phyloP scores from a whole-genome alignment of 164 flowering plant genomes.

The Vitis cinerea region DNA sequence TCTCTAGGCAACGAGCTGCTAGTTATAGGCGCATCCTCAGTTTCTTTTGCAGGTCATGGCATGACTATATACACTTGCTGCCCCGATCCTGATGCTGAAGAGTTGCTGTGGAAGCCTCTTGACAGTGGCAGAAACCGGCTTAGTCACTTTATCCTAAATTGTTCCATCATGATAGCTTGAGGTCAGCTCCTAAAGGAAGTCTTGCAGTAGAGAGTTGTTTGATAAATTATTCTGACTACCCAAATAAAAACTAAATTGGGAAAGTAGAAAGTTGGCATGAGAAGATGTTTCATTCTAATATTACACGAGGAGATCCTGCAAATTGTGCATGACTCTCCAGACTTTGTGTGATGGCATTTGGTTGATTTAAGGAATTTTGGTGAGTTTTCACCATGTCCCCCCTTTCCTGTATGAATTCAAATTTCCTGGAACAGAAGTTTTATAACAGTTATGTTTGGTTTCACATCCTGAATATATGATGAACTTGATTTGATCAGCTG shows the following conservation, averaged over 20 bases:
- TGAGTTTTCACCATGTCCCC: background rate
- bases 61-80: conserved; percentile 60
- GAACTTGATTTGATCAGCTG: too few species aligned
- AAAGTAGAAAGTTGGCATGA: background rate
- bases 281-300: too few species aligned
- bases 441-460: background rate
- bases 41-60: conserved; percentile 27
- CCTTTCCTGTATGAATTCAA: background rate
- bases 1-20: conserved; percentile 70
- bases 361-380: background rate
- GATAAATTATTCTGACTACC: background rate
- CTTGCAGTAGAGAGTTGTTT: background rate
- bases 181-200: too few species aligned
- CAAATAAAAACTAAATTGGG: background rate
- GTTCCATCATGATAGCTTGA: conserved; percentile 76
- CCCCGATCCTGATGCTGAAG: conserved; percentile 40
- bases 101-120: conserved; percentile 49
- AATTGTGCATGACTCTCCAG: background rate
- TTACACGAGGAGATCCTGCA: too few species aligned
- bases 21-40: conserved; percentile 53
- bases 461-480: too few species aligned
- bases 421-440: background rate
- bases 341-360: background rate
- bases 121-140: conserved; percentile 32
- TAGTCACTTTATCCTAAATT: conserved; percentile 63